Conservation (phyloP, 306 rosid genomes). For the Clitoria ternatea region DNA sequence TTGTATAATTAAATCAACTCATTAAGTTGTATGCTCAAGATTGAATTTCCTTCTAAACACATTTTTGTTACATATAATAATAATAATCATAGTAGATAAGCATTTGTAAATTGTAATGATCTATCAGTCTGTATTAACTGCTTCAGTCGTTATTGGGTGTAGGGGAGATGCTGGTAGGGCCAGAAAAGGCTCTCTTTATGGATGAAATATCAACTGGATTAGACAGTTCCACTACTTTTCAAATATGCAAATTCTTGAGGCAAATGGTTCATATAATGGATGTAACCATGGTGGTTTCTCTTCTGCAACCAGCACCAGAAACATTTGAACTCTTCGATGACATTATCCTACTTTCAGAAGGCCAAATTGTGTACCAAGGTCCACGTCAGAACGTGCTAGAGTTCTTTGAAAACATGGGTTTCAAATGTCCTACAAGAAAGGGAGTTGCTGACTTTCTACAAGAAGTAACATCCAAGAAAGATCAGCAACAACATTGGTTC, state of each 20-base stretch:
- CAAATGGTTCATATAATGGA: conserved; percentile 90
- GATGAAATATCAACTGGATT: conserved; percentile 92
- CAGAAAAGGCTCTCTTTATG: conserved; percentile 78
- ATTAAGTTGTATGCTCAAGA: background rate
- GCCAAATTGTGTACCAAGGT: conserved; percentile 80
- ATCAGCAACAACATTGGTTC: conserved; percentile 84
- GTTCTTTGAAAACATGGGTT: conserved; percentile 53
- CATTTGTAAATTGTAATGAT: background rate
- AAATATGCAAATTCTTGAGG: conserved; percentile 70
- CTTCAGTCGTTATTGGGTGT: conserved; percentile 24
- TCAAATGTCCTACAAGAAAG: conserved; percentile 78
- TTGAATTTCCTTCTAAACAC: background rate
- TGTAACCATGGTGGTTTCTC: conserved; percentile 68
- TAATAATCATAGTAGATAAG: background rate
- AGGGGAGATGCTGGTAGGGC: conserved; percentile 95
- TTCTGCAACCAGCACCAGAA: conserved; percentile 57
- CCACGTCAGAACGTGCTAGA: conserved; percentile 51
- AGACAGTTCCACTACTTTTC: conserved; percentile 89
- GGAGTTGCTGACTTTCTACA: conserved; percentile 84
- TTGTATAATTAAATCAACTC: background rate
- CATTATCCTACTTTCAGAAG: conserved; percentile 64
- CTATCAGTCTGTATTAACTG: background rate
- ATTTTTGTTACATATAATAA: background rate
- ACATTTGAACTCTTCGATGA: conserved; percentile 57
- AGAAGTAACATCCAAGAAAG: conserved; percentile 81